phyloP scores from a whole-genome alignment of 345 rosid genomes.

The Arabis alpina region DNA sequence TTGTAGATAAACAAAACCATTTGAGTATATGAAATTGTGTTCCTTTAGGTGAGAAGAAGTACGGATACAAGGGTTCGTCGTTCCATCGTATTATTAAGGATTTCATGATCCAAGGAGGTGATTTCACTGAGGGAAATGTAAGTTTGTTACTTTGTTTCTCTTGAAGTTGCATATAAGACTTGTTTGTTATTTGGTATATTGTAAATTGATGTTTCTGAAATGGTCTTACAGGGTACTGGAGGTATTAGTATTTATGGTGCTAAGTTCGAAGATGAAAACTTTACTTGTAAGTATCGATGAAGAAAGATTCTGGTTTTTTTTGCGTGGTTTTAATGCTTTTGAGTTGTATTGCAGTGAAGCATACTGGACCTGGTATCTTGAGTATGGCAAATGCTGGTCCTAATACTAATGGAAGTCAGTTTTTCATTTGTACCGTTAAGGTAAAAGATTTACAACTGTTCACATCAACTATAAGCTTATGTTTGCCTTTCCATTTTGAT shows the following conservation, averaged over 20 bases:
- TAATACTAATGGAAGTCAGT: slow-evolving; percentile 91
- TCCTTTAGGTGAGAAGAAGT: slow-evolving; percentile 82
- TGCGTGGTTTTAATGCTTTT: not conserved
- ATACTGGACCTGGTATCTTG: slow-evolving; percentile 81
- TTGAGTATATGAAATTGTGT: not conserved
- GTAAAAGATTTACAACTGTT: slow-evolving; percentile 44
- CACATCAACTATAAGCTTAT: not conserved
- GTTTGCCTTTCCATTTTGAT: not conserved
- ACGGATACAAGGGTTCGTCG: slow-evolving; percentile 81
- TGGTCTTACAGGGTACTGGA: slow-evolving; percentile 80
- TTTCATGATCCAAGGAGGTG: slow-evolving; percentile 98
- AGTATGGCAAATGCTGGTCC: slow-evolving; percentile 99
- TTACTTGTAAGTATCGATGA: slow-evolving; percentile 55
- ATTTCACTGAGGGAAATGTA: slow-evolving; percentile 83
- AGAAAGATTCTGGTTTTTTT: not conserved
- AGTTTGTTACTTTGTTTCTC: too few relatives aligned
- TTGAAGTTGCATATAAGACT: not conserved
- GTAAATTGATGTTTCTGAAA: slow-evolving; percentile 10
- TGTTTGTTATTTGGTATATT: slow-evolving; percentile 3
- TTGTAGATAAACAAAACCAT: not conserved
- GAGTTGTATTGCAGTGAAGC: slow-evolving; percentile 62
- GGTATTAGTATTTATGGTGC: slow-evolving; percentile 85
- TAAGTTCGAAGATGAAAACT: slow-evolving; percentile 80
- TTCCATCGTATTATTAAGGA: slow-evolving; percentile 92
- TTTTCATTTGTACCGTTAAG: slow-evolving; percentile 88